Evolutionary conservation across 2,329 filamentous ascomycete genomes (phyloP), one percentile per base, ranked within the genome.

Genomic region (Arthrobotrys conoides): DNA sequence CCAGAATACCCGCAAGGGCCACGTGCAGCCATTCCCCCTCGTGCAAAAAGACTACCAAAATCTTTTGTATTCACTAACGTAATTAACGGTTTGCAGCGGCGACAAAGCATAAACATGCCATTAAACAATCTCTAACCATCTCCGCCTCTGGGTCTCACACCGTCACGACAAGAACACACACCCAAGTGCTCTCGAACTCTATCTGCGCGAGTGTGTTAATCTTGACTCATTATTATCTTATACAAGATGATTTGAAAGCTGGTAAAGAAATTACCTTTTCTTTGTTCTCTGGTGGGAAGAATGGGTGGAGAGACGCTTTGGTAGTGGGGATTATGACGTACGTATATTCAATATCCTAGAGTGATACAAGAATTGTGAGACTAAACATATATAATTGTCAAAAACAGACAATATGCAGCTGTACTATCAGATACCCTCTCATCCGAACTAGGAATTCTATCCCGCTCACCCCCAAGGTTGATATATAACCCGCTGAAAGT

Each of bases 401-500:
- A n/a, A n/a, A n/a, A 90, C 92, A 81, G 89, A 92, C 81, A 97
- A 85, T 99, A 99, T 83, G 95, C 94, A 27, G 93, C 93, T 61
- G 94, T 97, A 9, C 90, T 93, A 20, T 93, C 95, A 63, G 96
- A 99, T 84, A 99, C 96, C 0, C 96, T 97, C 84, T 94, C 92
- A 72, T 97, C 94, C 10, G 96, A 99, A 86, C 90, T 99, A 20
- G 96, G 96, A 14, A 99, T 99, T 71, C 87, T 99, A 12, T 92
- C 94, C 5, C 89, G 88, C 76, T 88, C 88, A 24, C 86, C 89
- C 53, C 96, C 96, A 8, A 90, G 94, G 41, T 89, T 99, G 44
- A 95, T 99, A 83, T 97, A 93, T 3, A 94, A 92, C 14, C 90
- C 86, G 3, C 88, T 96, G 82, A 91, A 92, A 76, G 88, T 89